phyloP scores from a whole-genome alignment of 345 rosid species.

The Microthlaspi erraticum region DNA sequence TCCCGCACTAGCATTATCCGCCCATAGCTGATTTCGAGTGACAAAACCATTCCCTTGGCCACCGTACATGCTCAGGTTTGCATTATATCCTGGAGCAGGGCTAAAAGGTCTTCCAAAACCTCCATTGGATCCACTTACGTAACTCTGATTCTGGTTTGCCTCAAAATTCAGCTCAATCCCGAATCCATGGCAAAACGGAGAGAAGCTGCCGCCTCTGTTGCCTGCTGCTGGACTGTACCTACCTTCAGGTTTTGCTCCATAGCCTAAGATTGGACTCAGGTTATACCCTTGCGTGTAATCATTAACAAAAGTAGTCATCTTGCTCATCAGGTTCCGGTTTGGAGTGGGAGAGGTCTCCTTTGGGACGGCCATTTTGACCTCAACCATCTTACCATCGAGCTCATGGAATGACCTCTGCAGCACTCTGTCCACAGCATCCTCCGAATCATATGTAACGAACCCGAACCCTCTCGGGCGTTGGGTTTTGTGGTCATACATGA shows the following conservation, averaged over 20 bases:
- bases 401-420: conserved; percentile 10
- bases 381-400: conserved; percentile 21
- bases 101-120: conserved; percentile 2
- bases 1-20: conserved; percentile 4
- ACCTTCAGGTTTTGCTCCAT: conserved; percentile 10
- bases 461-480: conserved; percentile 23
- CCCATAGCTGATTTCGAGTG: conserved; percentile 14
- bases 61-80: conserved; percentile 7
- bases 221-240: neutral
- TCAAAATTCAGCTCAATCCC: conserved; percentile 12
- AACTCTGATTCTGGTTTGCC: conserved; percentile 3
- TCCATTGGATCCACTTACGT: conserved; percentile 13
- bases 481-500: conserved; percentile 18
- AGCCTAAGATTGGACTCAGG: conserved; percentile 1
- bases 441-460: conserved; percentile 1
- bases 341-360: conserved; percentile 10
- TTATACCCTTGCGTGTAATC: conserved; percentile 11
- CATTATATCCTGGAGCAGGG: conserved; percentile 25
- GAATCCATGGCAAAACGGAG: conserved; percentile 15
- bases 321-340: conserved; percentile 13
- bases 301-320: conserved; percentile 2
- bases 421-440: conserved; percentile 14
- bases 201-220: conserved; percentile 10
- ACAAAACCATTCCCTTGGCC: conserved; percentile 16
- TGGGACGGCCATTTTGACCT: conserved; percentile 22